Base-by-base conservation (phyloP, 1,284 basidiomycete genomes). In the Singerocomus inundabilis region DNA sequence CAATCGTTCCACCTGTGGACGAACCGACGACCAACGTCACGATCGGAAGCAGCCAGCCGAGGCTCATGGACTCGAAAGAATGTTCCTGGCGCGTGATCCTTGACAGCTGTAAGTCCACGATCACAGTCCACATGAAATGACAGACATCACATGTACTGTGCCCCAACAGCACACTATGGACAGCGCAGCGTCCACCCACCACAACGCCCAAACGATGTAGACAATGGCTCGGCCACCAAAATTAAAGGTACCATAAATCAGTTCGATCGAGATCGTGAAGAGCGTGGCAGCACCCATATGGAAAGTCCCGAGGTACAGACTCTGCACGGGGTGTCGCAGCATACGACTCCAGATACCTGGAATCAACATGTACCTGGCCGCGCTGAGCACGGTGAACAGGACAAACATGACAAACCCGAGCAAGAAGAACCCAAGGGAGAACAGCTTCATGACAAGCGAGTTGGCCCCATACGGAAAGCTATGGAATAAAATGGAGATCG, bases 251-350 rank as follows among this genome's bases (percentile, higher is more conserved):
- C 59, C 59, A 52, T 78, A 62, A 24, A 82, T 67, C 32, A 78
- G 63, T 24, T 69, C 62, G 16, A 77, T 70, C 3, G 76, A 70
- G 36, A 76, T 67, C 35, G 74, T 80, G 49, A 91, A 75, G 30
- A 91, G 70, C 0, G 88, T 91, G 0, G 80, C 75, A 12, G 78
- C 74, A 5, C 80, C 87, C 86, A 91, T 91, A 0, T 86, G 81
- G 48, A 85, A 80, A 24, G 80, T 81, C 11, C 84, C 83, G 28
- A 83, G 73, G 61, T 81, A 91, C 46, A 91, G 72, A 54, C 85
- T 82, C 46, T 84, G 80, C 1, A 75, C 70, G 5, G 84, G 80
- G 61, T 91, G 81, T 15, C 66, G 71, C 21, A 86, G 60, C 69
- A 85, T 79, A 5, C 75, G 64, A 9, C 36, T 51, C 76, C 86